Base-by-base conservation (phyloP, 495 filamentous ascomycete species). In the Astrothelium subdiscretum region DNA sequence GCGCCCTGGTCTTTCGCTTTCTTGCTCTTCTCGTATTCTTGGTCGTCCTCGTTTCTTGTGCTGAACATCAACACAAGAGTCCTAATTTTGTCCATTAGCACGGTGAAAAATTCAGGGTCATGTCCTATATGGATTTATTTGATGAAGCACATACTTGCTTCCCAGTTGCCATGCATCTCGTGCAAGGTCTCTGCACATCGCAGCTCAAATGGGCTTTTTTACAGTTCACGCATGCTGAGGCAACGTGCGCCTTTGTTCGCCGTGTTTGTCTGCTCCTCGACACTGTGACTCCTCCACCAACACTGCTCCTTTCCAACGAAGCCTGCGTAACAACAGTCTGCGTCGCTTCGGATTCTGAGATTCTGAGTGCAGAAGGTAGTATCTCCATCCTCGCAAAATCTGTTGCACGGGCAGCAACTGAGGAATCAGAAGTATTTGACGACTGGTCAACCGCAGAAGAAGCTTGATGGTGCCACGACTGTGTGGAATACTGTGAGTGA, bases 41-140 rank as follows among this genome's bases (percentile, higher is more conserved):
- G 94, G 94, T 62, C 94, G 81, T 24, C 94, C 94, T 64, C 94
- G 81, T 72, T 97, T 97, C 76, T 97, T 98, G 75, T 97, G 92
- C 67, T 92, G 90, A 26, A 97, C 91, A 73, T 98, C 94, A 59
- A 91, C 80, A 67, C 92, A 97, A n/a, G 88, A 83, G 59, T 91
- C 87, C 81, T 96, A 75, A 54, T 29, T 29, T 20, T 8, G 3
- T 29, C 20, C 5, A 54, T 54, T 29, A 54, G 42, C 42, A 3
- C 18, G 11, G 42, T 18, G 18, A 20, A 20, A 10, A 48, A 54
- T 42, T 22, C 29, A n/a, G 29, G 27, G 15, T 11, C 13, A n/a
- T 24, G 4, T 24, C 5, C 18, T 0, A 29, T 22, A 3, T 18
- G 10, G n/a, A 3, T 43, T 22, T 24, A 59, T 13, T 62, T 29